Conservation (phyloP, 768 basidiomycete genomes). For the Pisolithus microcarpus region DNA sequence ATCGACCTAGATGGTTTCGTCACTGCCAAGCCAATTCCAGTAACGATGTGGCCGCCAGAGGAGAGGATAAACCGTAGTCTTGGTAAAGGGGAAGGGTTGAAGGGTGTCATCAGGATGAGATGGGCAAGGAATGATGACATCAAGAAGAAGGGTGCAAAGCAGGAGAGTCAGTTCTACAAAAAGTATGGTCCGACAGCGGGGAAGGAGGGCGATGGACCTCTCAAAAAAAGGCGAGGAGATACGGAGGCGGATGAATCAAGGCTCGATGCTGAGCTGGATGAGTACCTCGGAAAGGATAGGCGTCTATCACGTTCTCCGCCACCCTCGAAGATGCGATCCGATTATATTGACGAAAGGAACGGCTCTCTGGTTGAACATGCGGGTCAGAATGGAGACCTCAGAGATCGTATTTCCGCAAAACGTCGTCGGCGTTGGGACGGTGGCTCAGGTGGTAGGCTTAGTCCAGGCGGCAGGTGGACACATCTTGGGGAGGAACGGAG, state of each 20-base stretch:
- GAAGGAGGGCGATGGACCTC: slow-evolving; percentile 42
- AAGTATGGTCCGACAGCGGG: slow-evolving; percentile 64
- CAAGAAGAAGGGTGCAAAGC: slow-evolving; percentile 69
- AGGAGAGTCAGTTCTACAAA: slow-evolving; percentile 71
- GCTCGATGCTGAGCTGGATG: slow-evolving; percentile 65
- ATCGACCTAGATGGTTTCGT: slow-evolving; percentile 49
- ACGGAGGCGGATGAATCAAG: slow-evolving; percentile 30
- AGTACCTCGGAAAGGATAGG: slow-evolving; percentile 49
- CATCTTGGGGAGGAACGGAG: slow-evolving; percentile 18
- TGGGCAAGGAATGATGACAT: slow-evolving; percentile 70
- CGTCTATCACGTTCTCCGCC: slow-evolving; percentile 34
- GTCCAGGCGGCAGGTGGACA: slow-evolving; percentile 11
- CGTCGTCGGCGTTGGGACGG: slow-evolving; percentile 33
- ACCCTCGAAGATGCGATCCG: slow-evolving; percentile 62
- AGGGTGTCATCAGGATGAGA: slow-evolving; percentile 62
- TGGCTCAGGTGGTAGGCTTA: slow-evolving; percentile 12
- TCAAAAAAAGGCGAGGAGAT: slow-evolving; percentile 33
- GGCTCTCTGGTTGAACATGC: slow-evolving; percentile 53
- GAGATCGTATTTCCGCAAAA: slow-evolving; percentile 40
- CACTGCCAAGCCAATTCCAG: slow-evolving; percentile 62
- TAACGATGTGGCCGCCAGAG: slow-evolving; percentile 73
- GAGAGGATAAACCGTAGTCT: slow-evolving; percentile 67
- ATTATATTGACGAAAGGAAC: slow-evolving; percentile 51
- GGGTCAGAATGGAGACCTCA: slow-evolving; percentile 35
- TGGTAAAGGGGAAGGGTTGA: slow-evolving; percentile 61